Percentiles rank a stretch among this genome's conserved stretches.
These are phyloP conservation scores for Salix brachista DNA, from an alignment of 345 rosid genomes.

Conservation along the genomic window DNA sequence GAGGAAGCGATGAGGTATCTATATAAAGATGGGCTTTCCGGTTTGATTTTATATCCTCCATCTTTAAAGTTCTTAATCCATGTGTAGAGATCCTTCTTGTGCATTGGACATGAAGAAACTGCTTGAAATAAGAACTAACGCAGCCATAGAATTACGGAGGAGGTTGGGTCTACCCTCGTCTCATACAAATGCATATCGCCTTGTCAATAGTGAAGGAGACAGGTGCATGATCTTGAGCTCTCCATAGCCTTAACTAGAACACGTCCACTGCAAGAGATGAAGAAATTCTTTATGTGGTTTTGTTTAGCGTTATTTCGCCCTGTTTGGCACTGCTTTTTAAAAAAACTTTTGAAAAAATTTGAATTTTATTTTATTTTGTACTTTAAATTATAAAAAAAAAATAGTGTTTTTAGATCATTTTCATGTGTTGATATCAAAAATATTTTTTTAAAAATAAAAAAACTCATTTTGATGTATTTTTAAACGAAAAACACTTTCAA, in stretches of 20 bases:
- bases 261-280: background rate
- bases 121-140: slow-evolving; percentile 61
- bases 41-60: slow-evolving; percentile 1
- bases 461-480: no score
- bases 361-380: no score
- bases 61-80: slow-evolving; percentile 7
- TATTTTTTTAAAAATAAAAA: no score
- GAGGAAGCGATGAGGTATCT: slow-evolving; percentile 64
- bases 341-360: no score
- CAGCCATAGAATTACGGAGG: slow-evolving; percentile 54
- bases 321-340: no score
- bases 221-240: slow-evolving; percentile 39
- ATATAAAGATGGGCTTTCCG: background rate
- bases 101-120: slow-evolving; percentile 73
- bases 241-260: background rate
- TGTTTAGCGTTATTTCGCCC: background rate
- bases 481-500: no score
- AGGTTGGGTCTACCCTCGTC: slow-evolving; percentile 69
- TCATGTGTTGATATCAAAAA: no score
- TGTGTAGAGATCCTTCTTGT: slow-evolving; percentile 68
- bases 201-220: slow-evolving; percentile 87
- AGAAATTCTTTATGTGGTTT: background rate
- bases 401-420: no score
- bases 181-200: slow-evolving; percentile 72
- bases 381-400: no score